Conservation (phyloP, 1,139 yeast species). For the Pichia sp. region DNA sequence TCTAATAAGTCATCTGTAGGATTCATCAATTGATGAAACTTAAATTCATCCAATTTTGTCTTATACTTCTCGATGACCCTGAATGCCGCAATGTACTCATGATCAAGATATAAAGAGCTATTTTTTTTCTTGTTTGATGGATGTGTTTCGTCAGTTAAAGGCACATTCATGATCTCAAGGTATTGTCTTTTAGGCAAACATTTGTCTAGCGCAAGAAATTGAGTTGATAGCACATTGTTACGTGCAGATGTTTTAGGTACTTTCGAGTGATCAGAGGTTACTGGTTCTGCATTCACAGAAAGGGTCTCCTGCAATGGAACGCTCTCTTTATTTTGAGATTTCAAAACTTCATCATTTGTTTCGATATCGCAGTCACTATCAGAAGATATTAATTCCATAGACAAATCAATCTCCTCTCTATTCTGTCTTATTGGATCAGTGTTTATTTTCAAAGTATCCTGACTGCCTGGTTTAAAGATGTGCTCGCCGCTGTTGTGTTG, state of each 20-base stretch:
- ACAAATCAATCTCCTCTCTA: too few species aligned
- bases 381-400: too few species aligned
- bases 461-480: neutral
- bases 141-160: constrained; percentile 23
- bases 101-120: constrained; percentile 15
- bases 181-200: constrained; percentile 57
- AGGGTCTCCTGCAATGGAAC: too few species aligned
- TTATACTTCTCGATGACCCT: constrained; percentile 31
- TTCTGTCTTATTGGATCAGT: too few species aligned
- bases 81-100: constrained; percentile 40
- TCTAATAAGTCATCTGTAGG: constrained; percentile 10
- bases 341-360: too few species aligned
- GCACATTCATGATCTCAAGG: constrained; percentile 36
- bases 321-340: too few species aligned
- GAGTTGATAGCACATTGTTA: constrained; percentile 28
- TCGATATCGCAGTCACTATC: too few species aligned
- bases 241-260: too few species aligned
- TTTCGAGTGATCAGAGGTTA: too few species aligned
- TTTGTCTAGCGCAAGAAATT: constrained; percentile 79
- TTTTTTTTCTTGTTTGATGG: constrained; percentile 33
- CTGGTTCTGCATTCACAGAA: too few species aligned
- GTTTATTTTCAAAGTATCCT: too few species aligned
- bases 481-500: neutral
- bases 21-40: constrained; percentile 8
- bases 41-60: constrained; percentile 9